Conservation (phyloP, 108 stramenopile species). For the Skeletonema grethae region DNA sequence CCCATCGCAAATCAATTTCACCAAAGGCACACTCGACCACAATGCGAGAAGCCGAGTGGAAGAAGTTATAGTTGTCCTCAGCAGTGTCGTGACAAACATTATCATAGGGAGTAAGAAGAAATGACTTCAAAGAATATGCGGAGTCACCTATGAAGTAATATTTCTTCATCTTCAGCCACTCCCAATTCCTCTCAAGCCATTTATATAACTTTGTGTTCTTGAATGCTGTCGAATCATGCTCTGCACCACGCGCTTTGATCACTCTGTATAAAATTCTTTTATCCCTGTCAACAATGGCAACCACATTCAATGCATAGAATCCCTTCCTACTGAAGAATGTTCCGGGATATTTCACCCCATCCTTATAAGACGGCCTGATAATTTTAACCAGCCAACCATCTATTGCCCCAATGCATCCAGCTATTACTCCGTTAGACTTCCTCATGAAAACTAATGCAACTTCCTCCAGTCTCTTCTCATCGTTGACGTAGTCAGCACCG, state of each 20-base stretch:
- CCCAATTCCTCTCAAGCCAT: neutral
- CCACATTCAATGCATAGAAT: conserved; percentile 34
- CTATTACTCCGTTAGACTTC: neutral
- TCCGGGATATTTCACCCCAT: conserved; percentile 14
- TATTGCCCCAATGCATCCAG: neutral
- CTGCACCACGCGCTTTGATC: neutral
- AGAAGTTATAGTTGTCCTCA: conserved; percentile 29
- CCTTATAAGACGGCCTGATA: neutral
- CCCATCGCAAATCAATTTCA: conserved; percentile 27
- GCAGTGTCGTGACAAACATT: neutral
- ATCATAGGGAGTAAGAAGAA: conserved; percentile 15
- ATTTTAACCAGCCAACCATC: neutral
- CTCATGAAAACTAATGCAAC: neutral
- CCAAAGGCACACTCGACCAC: conserved; percentile 41
- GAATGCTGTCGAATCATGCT: conserved; percentile 8
- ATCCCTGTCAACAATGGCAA: neutral
- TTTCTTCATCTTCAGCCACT: neutral
- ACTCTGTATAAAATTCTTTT: neutral
- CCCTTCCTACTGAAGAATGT: conserved; percentile 31
- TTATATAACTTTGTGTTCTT: neutral
- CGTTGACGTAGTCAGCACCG: neutral
- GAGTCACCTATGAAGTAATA: conserved; percentile 22
- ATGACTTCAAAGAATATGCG: conserved; percentile 14
- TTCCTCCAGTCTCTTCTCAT: neutral
- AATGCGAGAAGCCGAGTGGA: conserved; percentile 13